Percentiles rank a stretch among this genome's conserved stretches.
Conservation (phyloP, 352 stramenopile species). For the Pythium aphanidermatum region DNA sequence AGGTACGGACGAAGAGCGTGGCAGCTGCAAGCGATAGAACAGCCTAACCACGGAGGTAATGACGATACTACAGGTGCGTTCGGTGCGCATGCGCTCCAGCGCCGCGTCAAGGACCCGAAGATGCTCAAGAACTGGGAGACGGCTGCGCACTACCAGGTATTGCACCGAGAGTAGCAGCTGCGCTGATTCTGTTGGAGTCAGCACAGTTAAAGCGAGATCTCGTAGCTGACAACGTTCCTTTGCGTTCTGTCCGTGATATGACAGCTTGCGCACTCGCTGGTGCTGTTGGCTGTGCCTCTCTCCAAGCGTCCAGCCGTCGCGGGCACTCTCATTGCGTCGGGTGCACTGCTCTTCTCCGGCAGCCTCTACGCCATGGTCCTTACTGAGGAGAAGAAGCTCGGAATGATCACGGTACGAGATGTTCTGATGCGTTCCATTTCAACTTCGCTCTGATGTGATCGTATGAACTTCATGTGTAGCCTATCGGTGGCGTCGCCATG, state of each 20-base stretch:
- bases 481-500: constrained; percentile 57
- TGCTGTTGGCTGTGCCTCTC: constrained; percentile 59
- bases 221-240: not conserved
- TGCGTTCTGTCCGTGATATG: not conserved
- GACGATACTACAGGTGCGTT: constrained; percentile 79
- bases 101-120: constrained; percentile 60
- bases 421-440: not conserved
- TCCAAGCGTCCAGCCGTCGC: constrained; percentile 50
- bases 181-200: no score
- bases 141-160: constrained; percentile 79
- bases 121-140: constrained; percentile 85
- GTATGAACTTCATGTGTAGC: no score
- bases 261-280: constrained; percentile 67
- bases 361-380: constrained; percentile 77
- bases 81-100: constrained; percentile 66
- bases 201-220: not conserved
- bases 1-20: constrained; percentile 8
- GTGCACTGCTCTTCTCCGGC: constrained; percentile 70
- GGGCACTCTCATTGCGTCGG: constrained; percentile 49
- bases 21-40: no score
- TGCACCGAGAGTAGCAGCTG: no score
- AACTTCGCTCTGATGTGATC: no score
- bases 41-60: no score
- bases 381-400: constrained; percentile 65
- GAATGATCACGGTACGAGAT: constrained; percentile 59